Evolutionary conservation across 129 eudicot species (phyloP).

Genomic region (Flaveria sonorensis): DNA sequence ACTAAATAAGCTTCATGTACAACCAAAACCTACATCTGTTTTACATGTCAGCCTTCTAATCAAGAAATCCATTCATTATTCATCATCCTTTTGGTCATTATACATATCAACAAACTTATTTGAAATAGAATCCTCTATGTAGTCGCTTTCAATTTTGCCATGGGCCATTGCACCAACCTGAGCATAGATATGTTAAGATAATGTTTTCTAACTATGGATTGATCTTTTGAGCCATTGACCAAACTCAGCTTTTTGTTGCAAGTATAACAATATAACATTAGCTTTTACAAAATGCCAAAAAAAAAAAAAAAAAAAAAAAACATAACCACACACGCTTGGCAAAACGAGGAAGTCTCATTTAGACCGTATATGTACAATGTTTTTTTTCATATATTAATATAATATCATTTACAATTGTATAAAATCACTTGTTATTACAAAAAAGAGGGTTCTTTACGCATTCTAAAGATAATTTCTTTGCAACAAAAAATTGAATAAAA

Average conservation of each 20-base stretch:
- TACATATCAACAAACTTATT: slow-evolving; percentile 45
- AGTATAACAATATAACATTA: not conserved
- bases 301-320: too few species aligned
- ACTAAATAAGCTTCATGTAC: too few species aligned
- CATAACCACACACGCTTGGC: too few species aligned
- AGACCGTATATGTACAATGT: too few species aligned
- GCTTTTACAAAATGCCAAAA: not conserved
- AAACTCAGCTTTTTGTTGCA: not conserved
- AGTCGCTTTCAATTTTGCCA: slow-evolving; percentile 84
- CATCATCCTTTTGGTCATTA: too few species aligned
- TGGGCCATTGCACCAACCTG: slow-evolving; percentile 99
- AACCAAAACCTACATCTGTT: too few species aligned
- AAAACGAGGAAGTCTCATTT: too few species aligned
- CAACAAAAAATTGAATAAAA: not conserved
- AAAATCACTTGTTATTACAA: too few species aligned
- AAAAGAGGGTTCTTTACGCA: too few species aligned
- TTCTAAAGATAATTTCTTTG: not conserved
- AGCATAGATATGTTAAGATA: slow-evolving; percentile 17
- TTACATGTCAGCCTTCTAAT: too few species aligned
- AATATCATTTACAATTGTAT: not conserved
- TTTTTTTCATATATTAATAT: not conserved
- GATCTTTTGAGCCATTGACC: not conserved
- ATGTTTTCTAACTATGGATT: not conserved
- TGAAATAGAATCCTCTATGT: slow-evolving; percentile 80
- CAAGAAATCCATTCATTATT: too few species aligned